Conservation (phyloP, 179 eudicot species). For the Carnegiea gigantea region DNA sequence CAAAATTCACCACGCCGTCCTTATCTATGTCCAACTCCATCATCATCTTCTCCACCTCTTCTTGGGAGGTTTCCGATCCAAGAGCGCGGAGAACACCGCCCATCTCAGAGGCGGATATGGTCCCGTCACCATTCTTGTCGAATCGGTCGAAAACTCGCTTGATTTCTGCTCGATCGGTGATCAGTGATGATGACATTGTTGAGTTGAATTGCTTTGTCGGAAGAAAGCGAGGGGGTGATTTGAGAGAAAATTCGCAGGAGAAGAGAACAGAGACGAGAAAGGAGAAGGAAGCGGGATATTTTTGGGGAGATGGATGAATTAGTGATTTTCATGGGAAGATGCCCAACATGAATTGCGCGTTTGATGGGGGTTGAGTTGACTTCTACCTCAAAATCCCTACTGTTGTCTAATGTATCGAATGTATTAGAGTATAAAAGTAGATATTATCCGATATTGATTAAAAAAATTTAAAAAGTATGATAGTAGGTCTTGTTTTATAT, state of each 20-base stretch:
- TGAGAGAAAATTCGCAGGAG: background rate
- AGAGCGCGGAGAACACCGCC: constrained; percentile 54
- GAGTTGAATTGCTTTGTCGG: no score
- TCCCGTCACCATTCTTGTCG: constrained; percentile 73
- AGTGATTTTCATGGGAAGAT: background rate
- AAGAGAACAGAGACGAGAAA: background rate
- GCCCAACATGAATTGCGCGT: background rate
- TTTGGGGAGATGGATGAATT: background rate
- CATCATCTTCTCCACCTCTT: constrained; percentile 60
- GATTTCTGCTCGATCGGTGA: constrained; percentile 44
- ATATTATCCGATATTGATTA: no score
- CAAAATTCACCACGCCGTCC: constrained; percentile 58
- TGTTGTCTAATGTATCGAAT: no score
- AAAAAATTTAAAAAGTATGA: no score
- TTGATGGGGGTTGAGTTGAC: background rate
- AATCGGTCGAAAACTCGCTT: constrained; percentile 66
- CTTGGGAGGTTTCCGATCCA: constrained; percentile 53
- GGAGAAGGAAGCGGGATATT: background rate
- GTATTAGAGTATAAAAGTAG: no score
- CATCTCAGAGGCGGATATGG: constrained; percentile 61
- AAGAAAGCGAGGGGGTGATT: background rate
- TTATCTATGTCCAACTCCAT: constrained; percentile 60
- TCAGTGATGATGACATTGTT: constrained; percentile 28
- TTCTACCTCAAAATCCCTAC: no score
- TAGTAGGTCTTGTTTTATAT: no score